Base-by-base conservation (phyloP, 176 grass and related monocot species). In the Lolium multiflorum region DNA sequence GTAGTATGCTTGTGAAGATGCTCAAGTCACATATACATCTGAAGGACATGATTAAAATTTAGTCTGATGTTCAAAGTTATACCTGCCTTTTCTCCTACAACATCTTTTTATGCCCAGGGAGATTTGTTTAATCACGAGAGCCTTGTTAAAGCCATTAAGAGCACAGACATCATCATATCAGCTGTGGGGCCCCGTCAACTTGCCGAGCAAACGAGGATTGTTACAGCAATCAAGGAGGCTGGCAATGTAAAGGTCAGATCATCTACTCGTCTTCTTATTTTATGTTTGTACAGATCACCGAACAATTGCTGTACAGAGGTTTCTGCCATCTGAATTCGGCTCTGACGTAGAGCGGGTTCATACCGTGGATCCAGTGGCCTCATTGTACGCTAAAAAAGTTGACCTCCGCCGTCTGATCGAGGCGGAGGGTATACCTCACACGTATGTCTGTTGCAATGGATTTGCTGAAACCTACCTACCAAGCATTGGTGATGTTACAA, bases 161-260 rank as follows among this genome's bases (percentile, higher is more conserved):
- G 41, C 14, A 22, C 41, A 5, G 41, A 72, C 11, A 6, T 24
- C 20, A 7, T 72, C 20, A 72, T 72, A 41, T 72, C 41, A 3
- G 68, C 41, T 24, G 69, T 72, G 10, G 69, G 68, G 18, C 68
- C 38, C 18, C 39, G 38, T 44, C 68, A 71, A n/a, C 9, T 72
- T 10, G 41, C 41, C n/a, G 69, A 72, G 69, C 41, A 72, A 41
- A 72, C 20, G 20, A 72, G 69, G 20, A 72, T 72, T 72, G 69
- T 72, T 20, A 22, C 1, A 11, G 69, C 41, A 22, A 7, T 72
- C 20, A 72, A 47, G 69, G 20, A 72, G 18, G 41, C 69, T 0
- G 69, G 69, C 69, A 43, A 24, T 47, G 69, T 72, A n/a, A 47
- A 47, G 69, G 69, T 72, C 20, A 72, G 69, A 22, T 22, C 20